Percentiles rank a stretch among this genome's conserved stretches.
Evolutionary conservation across 164 flowering plant genomes (phyloP).

Genomic region (Sextonia rubra): DNA sequence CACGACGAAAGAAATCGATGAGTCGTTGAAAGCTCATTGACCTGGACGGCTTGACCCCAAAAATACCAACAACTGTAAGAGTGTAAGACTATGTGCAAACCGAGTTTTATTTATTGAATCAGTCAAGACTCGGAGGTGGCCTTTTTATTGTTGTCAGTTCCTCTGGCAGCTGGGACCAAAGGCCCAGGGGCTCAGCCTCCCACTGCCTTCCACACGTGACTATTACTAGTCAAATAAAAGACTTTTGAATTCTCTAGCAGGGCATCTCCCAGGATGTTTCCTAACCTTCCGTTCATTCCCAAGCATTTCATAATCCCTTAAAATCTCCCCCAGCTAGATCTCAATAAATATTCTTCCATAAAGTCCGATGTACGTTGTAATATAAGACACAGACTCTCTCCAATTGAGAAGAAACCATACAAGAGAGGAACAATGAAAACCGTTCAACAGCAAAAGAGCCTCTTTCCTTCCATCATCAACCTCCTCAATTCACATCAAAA

Average conservation of each 20-base stretch:
- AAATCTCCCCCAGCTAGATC: neutral
- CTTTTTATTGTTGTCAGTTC: too few relatives aligned
- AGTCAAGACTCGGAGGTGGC: too few relatives aligned
- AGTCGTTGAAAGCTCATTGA: too few relatives aligned
- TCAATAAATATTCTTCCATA: neutral
- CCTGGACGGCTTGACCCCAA: too few relatives aligned
- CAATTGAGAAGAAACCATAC: neutral
- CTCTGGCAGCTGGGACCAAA: too few relatives aligned
- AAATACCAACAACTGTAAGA: too few relatives aligned
- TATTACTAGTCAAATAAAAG: neutral
- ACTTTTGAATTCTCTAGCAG: neutral
- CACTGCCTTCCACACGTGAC: too few relatives aligned
- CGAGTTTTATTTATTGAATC: too few relatives aligned
- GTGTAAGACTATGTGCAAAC: too few relatives aligned
- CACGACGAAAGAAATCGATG: too few relatives aligned
- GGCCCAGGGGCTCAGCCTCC: too few relatives aligned
- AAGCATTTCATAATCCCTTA: neutral
- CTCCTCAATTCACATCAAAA: slow-evolving; percentile 4
- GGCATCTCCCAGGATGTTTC: neutral
- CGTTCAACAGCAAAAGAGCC: neutral
- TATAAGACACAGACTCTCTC: neutral
- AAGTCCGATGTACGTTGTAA: neutral
- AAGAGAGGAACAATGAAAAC: slow-evolving; percentile 5
- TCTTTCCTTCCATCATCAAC: neutral
- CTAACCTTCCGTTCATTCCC: neutral